Evolutionary conservation across 306 rosid species (phyloP), one percentile per base, ranked within the genome.

Genomic region (Quercus suber): DNA sequence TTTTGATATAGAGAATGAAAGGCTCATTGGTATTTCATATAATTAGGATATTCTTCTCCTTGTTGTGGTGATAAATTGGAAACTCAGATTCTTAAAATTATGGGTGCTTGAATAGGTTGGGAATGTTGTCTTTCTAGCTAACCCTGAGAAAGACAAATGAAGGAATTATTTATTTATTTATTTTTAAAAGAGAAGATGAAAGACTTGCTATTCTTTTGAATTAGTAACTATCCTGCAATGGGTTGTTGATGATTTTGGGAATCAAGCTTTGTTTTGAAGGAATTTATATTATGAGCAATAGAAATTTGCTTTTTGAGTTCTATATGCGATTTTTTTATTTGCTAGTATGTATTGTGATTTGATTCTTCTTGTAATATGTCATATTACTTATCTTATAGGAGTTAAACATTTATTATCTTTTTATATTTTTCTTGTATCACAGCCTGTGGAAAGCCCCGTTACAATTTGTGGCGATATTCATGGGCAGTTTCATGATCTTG

Each of bases 391-490:
- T 41, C 45, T 41, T 41, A 41, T 41, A 41, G 45, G 45, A 41
- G 45, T 41, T 72, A 74, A 69, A 58, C 30, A 75, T 79, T 84
- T 75, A 86, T 76, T 73, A 10, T 28, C 15, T 65, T 53, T 70
- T 78, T 72, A 20, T 68, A 37, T 80, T 33, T 73, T 67, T 80
- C 72, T 41, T 87, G 79, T 84, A 53, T 76, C 52, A 51, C 96
- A 95, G 99, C 99, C 99, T 80, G 99, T 95, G 87, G 91, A 90
- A 88, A 95, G 99, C 89, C 99, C 99, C 0, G 99, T 95, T 84
- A 95, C 99, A 77, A 92, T 95, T 73, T 95, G 99, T 83, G 99
- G 99, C 1, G 99, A 95, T 89, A 95, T 95, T 82, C 99, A 95
- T 80, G 99, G 99, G 80, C 99, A 95, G 83, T 95, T 95, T 88